A percentile compares a stretch with the other conserved stretches of the same genome.
These are phyloP conservation scores for Aegle marmelos DNA, from an alignment of 345 rosid genomes.

Conservation along the genomic window DNA sequence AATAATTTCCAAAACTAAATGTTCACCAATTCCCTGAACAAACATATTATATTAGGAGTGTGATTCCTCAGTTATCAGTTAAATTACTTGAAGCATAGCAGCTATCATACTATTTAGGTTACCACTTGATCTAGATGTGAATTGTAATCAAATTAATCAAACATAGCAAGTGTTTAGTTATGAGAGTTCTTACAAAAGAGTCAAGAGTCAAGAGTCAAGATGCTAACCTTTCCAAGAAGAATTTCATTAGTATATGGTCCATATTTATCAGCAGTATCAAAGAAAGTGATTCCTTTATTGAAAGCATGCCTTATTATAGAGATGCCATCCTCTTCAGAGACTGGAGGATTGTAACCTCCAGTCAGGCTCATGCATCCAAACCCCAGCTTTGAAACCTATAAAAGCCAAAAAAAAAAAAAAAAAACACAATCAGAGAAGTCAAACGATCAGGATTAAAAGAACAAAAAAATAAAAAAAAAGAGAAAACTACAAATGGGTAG, in stretches of 20 bases:
- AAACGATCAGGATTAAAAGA: neutral
- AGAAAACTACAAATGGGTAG: neutral
- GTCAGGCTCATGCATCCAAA: constrained; percentile 36
- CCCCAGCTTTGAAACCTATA: constrained; percentile 41
- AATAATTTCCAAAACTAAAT: neutral
- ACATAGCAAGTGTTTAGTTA: too few species aligned
- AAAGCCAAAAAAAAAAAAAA: too few species aligned
- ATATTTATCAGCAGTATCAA: constrained; percentile 35
- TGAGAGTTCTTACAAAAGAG: neutral
- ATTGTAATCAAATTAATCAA: too few species aligned
- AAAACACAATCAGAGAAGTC: neutral
- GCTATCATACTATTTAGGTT: neutral
- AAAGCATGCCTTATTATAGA: constrained; percentile 32
- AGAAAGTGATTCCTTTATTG: constrained; percentile 29
- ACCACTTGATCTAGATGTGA: too few species aligned
- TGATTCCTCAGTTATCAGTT: neutral
- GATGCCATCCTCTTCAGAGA: constrained; percentile 33
- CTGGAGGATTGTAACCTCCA: constrained; percentile 25
- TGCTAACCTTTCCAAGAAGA: constrained; percentile 28
- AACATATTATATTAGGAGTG: too few species aligned
- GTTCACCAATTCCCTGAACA: too few species aligned
- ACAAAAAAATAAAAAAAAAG: too few species aligned
- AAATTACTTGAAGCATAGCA: neutral
- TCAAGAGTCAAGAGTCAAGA: too few species aligned
- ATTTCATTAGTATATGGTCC: constrained; percentile 32